Evolutionary conservation across 1,284 basidiomycete species (phyloP).

Genomic region (Naganishia albida): DNA sequence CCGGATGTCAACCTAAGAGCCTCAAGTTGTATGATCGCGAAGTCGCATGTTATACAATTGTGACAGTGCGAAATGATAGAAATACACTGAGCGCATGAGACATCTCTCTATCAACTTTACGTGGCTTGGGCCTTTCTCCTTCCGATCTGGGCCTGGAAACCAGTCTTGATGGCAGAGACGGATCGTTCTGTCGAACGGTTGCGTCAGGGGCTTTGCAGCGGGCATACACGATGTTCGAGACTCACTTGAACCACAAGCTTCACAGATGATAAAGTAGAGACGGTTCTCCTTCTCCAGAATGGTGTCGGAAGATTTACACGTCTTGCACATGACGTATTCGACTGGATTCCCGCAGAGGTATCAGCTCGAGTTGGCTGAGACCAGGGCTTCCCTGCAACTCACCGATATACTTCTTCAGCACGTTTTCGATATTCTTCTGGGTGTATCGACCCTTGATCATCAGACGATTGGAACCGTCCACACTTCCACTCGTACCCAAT

Average conservation of each 20-base stretch:
- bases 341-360: conserved; percentile 58
- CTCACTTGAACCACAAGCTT: conserved; percentile 75
- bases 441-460: conserved; percentile 98
- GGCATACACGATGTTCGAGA: neutral
- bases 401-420: conserved; percentile 95
- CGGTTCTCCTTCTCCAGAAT: conserved; percentile 96
- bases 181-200: conserved; percentile 61
- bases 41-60: conserved; percentile 21
- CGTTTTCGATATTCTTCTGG: conserved; percentile 98
- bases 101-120: neutral
- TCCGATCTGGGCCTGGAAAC: conserved; percentile 96
- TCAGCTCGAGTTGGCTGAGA: conserved; percentile 7
- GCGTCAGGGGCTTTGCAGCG: neutral
- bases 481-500: conserved; percentile 95
- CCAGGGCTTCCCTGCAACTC: conserved; percentile 44
- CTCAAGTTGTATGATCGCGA: neutral
- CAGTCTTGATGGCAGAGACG: conserved; percentile 95
- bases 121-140: conserved; percentile 47
- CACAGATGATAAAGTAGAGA: conserved; percentile 98
- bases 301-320: conserved; percentile 98
- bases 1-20: too few species aligned
- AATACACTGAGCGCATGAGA: conserved; percentile 10
- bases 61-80: neutral
- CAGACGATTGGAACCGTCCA: conserved; percentile 88
- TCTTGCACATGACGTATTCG: conserved; percentile 99